Base-by-base conservation (phyloP, 805 yeast genomes). In the Diddensiella transvaalensis region DNA sequence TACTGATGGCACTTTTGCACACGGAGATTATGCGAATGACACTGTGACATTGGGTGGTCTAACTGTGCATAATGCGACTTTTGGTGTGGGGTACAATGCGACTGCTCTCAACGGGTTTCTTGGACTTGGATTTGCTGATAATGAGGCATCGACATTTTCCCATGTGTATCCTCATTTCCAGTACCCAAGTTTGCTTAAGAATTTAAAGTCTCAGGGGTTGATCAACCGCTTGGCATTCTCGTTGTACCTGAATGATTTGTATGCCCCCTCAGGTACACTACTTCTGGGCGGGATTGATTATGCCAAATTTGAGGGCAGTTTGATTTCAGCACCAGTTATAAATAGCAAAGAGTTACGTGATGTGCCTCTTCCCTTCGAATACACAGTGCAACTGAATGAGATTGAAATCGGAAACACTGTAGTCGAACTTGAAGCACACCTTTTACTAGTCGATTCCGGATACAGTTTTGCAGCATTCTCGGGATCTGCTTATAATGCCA, bases 51-150 rank as follows among this genome's bases (percentile, higher is more conserved):
- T 86, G 46, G 79, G 81, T 40, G 76, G 72, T 42, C 63, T 74
- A n/a, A 64, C 71, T 2, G 68, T 86, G 10, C 52, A 69, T 0
- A 68, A 71, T 48, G 67, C 85, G 24, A 78, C 87, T 3, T 76
- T 89, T 63, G 96, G 95, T 1, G 79, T 88, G 21, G 95, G 86
- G 2, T 79, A 79, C 60, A 63, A 65, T 30, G 76, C 87, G 2
- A 78, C 80, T 52, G 80, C 90, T 2, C 64, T 77, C 11, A 67
- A 74, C 50, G 91, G 95, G 48, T 62, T 63, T 24, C 54, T 69
- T 48, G 73, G 73, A 13, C 59, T 69, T n/a, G 72, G 72, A 4
- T 63, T 65, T 46, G 49, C 55, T 6, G 60, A 60, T 6, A 57
- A 59, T 30, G 48, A 46, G 33, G 51, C 56, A 15, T 35, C 46